phyloP scores from a whole-genome alignment of 768 basidiomycete species.

The Suillus alpinus region DNA sequence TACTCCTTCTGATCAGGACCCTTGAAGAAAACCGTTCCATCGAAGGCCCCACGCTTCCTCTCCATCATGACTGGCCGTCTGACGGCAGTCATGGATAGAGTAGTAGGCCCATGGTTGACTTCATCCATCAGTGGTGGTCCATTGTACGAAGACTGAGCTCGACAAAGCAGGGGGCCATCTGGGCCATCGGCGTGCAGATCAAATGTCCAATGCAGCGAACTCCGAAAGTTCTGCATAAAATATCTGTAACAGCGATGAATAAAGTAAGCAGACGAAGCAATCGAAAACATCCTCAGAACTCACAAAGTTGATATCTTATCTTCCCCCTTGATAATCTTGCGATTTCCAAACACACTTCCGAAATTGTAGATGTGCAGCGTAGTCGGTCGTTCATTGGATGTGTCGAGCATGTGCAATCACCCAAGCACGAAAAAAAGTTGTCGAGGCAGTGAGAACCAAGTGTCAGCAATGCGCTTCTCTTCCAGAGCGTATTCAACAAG shows the following conservation, averaged over 20 bases:
- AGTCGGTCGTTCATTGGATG: conserved; percentile 2
- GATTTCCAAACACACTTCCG: conserved; percentile 23
- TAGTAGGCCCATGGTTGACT: conserved; percentile 8
- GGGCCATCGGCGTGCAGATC: conserved; percentile 17
- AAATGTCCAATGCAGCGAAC: conserved; percentile 21
- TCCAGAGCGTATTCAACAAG: neutral
- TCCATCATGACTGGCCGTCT: conserved; percentile 9
- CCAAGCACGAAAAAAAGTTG: conserved; percentile 2
- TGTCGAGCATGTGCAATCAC: conserved; percentile 1
- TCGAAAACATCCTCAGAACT: neutral
- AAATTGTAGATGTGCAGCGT: conserved; percentile 26
- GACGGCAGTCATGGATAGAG: conserved; percentile 17
- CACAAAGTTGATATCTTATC: conserved; percentile 22
- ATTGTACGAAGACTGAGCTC: conserved; percentile 19
- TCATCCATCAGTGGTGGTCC: conserved; percentile 14
- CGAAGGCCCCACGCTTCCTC: conserved; percentile 4
- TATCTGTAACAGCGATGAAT: conserved; percentile 17
- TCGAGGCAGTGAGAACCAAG: neutral
- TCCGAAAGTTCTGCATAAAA: conserved; percentile 19
- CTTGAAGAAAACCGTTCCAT: conserved; percentile 20
- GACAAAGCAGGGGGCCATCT: conserved; percentile 19
- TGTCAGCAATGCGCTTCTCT: neutral
- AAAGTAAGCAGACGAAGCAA: neutral
- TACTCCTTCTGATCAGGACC: conserved; percentile 23
- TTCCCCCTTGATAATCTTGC: conserved; percentile 23